Evolutionary conservation across 306 rosid species (phyloP), one percentile per base, ranked within the genome.

Genomic region (Herpetospermum pedunculosum): DNA sequence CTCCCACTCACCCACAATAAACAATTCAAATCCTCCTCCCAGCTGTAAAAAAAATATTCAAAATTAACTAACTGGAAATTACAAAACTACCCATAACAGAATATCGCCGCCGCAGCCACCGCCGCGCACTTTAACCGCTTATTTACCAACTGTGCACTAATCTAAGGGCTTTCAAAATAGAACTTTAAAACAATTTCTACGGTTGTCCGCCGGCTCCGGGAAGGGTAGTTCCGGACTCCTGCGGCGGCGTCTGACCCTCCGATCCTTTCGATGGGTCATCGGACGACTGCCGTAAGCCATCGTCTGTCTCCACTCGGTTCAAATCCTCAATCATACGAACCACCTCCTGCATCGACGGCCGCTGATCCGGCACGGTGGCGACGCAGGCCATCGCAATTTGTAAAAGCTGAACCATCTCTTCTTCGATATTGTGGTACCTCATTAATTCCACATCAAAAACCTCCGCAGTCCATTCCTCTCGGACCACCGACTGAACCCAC

Each of bases 381-480:
- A 95, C 99, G n/a, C 99, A 95, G 0, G 92, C 83, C 99, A 95
- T 95, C 0, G 96, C 97, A 6, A 91, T 89, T 63, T 95, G 99
- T 77, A 95, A 75, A 29, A 95, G 69, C 82, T 95, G 99, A 43
- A 95, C 99, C 99, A 95, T 95, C 85, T 95, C 99, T 9, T 95
- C 99, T 41, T 95, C 99, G 0, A 95, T 89, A 78, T 89, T 92
- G 13, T 92, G 92, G 69, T 83, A 88, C 87, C 97, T 89, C 96
- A 95, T 95, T 2, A 95, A 83, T 75, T 95, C 99, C 1, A 92
- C 88, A 13, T 95, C 99, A 35, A 95, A 95, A 9, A 95, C 99
- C 76, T 95, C 99, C 2, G 99, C 99, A 2, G 99, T 95, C 99
- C 99, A 95, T 52, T 95, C 99, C 68, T 95, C 97, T 0, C 99